A percentile compares a stretch with the other conserved stretches of the same genome.
phyloP scores from a whole-genome alignment of 257 asterid genomes.

The Avicennia marina region DNA sequence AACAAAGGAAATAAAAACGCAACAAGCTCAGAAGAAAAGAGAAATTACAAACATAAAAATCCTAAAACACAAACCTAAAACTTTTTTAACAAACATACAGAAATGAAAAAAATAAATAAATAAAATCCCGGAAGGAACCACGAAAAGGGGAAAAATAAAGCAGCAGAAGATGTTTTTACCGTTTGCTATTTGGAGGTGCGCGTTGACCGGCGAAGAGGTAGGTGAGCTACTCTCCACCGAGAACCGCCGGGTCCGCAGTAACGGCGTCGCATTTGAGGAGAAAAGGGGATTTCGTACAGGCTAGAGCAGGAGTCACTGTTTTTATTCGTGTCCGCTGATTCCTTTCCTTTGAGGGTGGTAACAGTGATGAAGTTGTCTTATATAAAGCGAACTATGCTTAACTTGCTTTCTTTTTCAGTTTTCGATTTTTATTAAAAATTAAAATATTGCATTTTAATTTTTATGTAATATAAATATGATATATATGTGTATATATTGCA shows the following conservation, averaged over 20 bases:
- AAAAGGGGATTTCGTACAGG: not conserved
- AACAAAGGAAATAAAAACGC: not conserved
- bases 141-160: not conserved
- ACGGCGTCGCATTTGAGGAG: not conserved
- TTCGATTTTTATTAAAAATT: too few species aligned
- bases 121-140: not conserved
- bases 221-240: not conserved
- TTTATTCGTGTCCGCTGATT: too few species aligned
- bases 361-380: too few species aligned
- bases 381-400: too few species aligned
- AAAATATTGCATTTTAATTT: too few species aligned
- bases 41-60: not conserved
- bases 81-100: not conserved
- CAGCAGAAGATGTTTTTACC: slow-evolving; percentile 1
- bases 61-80: not conserved
- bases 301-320: too few species aligned
- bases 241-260: not conserved
- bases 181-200: not conserved
- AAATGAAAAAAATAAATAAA: not conserved
- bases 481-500: too few species aligned
- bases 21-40: not conserved
- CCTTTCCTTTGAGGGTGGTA: too few species aligned
- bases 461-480: too few species aligned
- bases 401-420: too few species aligned
- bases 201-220: not conserved